A percentile compares a stretch with the other conserved stretches of the same genome.
These are phyloP conservation scores for Lupinus albus DNA, from an alignment of 306 rosid genomes.

Conservation along the genomic window DNA sequence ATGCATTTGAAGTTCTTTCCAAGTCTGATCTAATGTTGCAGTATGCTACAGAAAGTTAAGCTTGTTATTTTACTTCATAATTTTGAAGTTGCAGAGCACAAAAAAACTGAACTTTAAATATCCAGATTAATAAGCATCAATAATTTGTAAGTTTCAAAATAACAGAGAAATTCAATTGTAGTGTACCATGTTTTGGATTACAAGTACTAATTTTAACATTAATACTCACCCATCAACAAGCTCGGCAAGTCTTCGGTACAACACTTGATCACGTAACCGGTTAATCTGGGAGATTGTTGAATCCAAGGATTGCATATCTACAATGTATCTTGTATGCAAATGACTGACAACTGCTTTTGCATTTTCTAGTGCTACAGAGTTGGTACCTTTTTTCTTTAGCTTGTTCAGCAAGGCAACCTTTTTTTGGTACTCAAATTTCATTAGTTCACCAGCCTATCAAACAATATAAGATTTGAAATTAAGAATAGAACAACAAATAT, in stretches of 20 bases:
- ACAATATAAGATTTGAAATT: constrained; percentile 35
- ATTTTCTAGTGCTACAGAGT: constrained; percentile 81
- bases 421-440: constrained; percentile 89
- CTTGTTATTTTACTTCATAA: background rate
- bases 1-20: background rate
- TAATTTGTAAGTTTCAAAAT: background rate
- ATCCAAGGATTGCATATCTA: constrained; percentile 98
- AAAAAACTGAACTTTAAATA: background rate
- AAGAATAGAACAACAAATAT: background rate
- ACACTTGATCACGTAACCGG: constrained; percentile 79
- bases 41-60: constrained; percentile 2
- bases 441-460: constrained; percentile 88
- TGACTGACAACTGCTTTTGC: constrained; percentile 89
- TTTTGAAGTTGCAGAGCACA: background rate
- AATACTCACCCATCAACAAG: constrained; percentile 74
- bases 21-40: background rate
- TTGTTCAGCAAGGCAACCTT: constrained; percentile 74
- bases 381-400: constrained; percentile 68
- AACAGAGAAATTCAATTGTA: background rate
- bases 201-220: constrained; percentile 4
- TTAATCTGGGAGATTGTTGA: constrained; percentile 92
- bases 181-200: background rate
- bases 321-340: constrained; percentile 95
- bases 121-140: background rate
- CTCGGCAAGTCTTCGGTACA: constrained; percentile 80